Percentiles rank a stretch among this genome's conserved stretches.
Evolutionary conservation across 2,329 filamentous ascomycete species (phyloP).

Genomic region (Botrytis aclada): DNA sequence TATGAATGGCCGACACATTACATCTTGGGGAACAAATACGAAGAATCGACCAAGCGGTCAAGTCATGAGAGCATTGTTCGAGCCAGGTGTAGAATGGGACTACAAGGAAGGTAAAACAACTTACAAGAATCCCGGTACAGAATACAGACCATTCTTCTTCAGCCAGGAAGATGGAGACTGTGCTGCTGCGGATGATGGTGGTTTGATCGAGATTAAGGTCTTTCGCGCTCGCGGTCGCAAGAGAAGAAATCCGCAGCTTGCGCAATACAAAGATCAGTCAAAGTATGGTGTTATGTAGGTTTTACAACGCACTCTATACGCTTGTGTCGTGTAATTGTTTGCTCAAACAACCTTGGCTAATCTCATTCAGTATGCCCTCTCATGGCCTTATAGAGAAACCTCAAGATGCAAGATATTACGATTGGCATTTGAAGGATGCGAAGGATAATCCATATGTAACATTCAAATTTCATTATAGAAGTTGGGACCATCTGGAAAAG

Average conservation of each 20-base stretch:
- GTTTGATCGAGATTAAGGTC: conserved; percentile 52
- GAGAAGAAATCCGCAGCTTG: conserved; percentile 43
- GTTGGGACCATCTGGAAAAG: conserved; percentile 47
- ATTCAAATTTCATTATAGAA: conserved; percentile 57
- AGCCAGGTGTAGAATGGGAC: conserved; percentile 45
- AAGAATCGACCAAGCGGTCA: conserved; percentile 39
- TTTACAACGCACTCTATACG: neutral
- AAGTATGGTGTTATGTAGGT: conserved; percentile 54
- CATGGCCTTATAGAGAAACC: conserved; percentile 52
- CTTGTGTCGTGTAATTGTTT: neutral
- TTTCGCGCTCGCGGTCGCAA: conserved; percentile 51
- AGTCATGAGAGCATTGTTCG: conserved; percentile 48
- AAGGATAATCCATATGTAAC: conserved; percentile 51
- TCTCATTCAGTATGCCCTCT: conserved; percentile 46
- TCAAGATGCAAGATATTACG: conserved; percentile 50
- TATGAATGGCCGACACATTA: conserved; percentile 52
- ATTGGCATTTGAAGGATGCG: conserved; percentile 51
- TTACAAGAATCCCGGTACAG: conserved; percentile 42
- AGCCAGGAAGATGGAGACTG: conserved; percentile 31
- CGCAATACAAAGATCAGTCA: conserved; percentile 47
- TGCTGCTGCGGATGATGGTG: conserved; percentile 51
- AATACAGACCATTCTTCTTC: conserved; percentile 52
- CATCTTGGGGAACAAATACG: conserved; percentile 51
- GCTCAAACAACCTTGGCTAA: neutral
- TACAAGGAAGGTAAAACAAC: conserved; percentile 40